A percentile compares a stretch with the other conserved stretches of the same genome.
Conservation (phyloP, 148 eudicot genomes). For the Nyssa sinensis region DNA sequence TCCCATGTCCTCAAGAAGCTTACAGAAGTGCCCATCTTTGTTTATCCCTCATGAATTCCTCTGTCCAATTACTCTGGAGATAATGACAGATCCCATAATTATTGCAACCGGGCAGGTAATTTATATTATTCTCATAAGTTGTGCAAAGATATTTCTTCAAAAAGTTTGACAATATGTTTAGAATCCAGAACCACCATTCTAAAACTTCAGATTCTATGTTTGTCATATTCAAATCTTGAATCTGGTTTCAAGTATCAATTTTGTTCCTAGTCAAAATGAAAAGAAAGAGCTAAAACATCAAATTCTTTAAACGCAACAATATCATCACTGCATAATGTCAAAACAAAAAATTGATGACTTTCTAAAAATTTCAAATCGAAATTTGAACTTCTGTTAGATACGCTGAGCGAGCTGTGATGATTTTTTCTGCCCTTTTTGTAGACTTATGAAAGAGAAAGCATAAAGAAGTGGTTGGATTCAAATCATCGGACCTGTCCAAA, state of each 20-base stretch:
- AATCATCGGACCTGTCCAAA: conserved; percentile 31
- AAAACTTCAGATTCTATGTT: too few relatives aligned
- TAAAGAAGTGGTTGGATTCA: conserved; percentile 51
- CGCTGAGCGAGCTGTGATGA: background rate
- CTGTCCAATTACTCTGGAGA: conserved; percentile 77
- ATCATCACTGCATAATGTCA: too few relatives aligned
- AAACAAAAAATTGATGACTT: too few relatives aligned
- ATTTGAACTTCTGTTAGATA: background rate
- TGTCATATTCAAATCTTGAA: too few relatives aligned
- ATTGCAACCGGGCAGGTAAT: conserved; percentile 85
- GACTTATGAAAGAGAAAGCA: conserved; percentile 79
- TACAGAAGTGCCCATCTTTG: conserved; percentile 27
- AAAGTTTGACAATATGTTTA: background rate
- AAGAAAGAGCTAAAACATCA: too few relatives aligned
- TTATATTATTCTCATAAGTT: too few relatives aligned
- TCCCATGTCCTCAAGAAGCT: conserved; percentile 23
- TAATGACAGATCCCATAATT: conserved; percentile 85
- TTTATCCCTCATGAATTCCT: conserved; percentile 73
- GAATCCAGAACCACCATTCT: background rate
- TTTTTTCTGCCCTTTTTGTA: conserved; percentile 19
- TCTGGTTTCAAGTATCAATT: background rate
- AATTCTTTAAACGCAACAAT: too few relatives aligned
- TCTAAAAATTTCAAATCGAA: too few relatives aligned
- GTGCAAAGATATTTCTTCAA: background rate
- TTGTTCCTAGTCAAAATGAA: background rate